These are phyloP conservation scores for Miamiensis avidus DNA, from an alignment of 169 alveolate genomes.

Conservation along the genomic window DNA sequence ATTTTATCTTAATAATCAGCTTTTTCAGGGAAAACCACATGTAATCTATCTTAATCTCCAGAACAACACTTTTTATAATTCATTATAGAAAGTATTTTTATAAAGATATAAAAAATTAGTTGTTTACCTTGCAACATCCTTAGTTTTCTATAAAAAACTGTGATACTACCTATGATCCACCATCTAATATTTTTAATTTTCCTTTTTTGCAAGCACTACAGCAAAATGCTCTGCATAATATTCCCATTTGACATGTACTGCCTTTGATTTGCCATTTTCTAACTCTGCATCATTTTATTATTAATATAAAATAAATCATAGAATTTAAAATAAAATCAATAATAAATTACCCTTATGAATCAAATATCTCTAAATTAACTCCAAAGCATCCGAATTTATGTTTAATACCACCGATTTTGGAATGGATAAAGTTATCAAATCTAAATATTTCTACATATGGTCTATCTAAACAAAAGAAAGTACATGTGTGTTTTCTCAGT, in stretches of 20 bases:
- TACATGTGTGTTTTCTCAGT: not conserved
- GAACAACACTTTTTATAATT: not conserved
- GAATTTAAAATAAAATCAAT: too few relatives aligned
- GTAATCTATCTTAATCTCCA: not conserved
- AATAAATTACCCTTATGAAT: too few relatives aligned
- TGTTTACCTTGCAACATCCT: not conserved
- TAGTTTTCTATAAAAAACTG: not conserved
- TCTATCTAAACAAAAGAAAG: not conserved
- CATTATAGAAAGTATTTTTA: too few relatives aligned
- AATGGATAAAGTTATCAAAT: not conserved
- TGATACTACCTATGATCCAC: not conserved
- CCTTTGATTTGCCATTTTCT: not conserved
- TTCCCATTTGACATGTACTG: not conserved
- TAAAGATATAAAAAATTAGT: too few relatives aligned
- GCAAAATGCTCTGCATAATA: not conserved
- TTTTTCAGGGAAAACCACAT: not conserved
- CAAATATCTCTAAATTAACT: not conserved
- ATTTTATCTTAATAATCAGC: not conserved
- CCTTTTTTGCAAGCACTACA: not conserved
- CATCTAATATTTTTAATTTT: not conserved
- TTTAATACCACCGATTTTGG: not conserved
- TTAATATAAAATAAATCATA: too few relatives aligned
- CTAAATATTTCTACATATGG: not conserved
- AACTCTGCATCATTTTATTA: not conserved
- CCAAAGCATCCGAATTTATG: not conserved